Conservation (phyloP, 306 rosid species). For the Arachis hypogaea region DNA sequence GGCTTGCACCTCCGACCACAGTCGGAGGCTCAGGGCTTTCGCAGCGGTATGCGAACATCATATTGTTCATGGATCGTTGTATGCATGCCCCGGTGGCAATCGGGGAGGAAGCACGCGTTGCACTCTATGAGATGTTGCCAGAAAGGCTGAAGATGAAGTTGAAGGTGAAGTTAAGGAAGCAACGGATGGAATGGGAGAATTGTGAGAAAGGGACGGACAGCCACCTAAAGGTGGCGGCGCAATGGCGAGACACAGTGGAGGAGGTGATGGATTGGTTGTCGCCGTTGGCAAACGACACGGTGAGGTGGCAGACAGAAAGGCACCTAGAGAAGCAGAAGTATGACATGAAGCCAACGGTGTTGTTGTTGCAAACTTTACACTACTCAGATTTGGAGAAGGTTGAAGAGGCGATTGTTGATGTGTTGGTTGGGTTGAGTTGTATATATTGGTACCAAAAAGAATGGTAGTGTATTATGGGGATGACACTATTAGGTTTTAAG, state of each 20-base stretch:
- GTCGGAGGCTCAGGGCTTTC: constrained; percentile 73
- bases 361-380: constrained; percentile 73
- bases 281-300: constrained; percentile 67
- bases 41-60: constrained; percentile 60
- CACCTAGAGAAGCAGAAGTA: constrained; percentile 55
- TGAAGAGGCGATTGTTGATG: constrained; percentile 67
- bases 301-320: constrained; percentile 70
- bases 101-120: constrained; percentile 48
- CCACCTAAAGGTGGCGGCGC: constrained; percentile 34
- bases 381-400: constrained; percentile 76
- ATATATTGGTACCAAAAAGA: constrained; percentile 50
- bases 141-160: constrained; percentile 46
- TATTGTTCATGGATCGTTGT: constrained; percentile 55
- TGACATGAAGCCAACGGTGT: constrained; percentile 44
- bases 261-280: constrained; percentile 64
- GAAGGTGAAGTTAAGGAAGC: constrained; percentile 42
- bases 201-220: constrained; percentile 9
- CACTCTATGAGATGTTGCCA: constrained; percentile 69
- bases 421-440: constrained; percentile 67
- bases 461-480: constrained; percentile 7
- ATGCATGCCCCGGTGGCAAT: constrained; percentile 48
- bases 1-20: constrained; percentile 47
- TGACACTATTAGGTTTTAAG: not conserved
- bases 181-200: constrained; percentile 38
- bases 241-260: constrained; percentile 52